Evolutionary conservation across 768 basidiomycete genomes (phyloP).

Genomic region (Leccinellum luteum): DNA sequence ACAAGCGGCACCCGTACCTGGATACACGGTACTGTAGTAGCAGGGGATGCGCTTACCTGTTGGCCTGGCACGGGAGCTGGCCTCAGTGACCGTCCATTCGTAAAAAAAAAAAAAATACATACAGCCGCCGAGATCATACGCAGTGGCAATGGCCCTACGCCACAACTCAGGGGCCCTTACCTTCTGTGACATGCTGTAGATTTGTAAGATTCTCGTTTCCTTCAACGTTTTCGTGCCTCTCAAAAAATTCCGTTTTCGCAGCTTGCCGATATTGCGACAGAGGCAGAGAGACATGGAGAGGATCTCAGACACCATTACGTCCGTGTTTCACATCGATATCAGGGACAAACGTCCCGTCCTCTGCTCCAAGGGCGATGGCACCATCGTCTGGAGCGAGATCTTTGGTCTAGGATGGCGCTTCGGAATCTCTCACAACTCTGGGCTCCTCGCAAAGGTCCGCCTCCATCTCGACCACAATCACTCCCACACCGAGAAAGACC

Average conservation of each 20-base stretch:
- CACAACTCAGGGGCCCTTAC: not conserved
- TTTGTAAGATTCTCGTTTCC: not conserved
- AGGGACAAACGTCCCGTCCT: constrained; percentile 18
- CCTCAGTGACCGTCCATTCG: not conserved
- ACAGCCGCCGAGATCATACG: no score
- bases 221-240: not conserved
- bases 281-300: constrained; percentile 15
- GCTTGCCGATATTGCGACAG: not conserved
- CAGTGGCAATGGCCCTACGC: no score
- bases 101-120: not conserved
- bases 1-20: not conserved
- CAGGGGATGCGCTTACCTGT: not conserved
- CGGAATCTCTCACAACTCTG: constrained; percentile 19
- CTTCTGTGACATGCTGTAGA: constrained; percentile 5
- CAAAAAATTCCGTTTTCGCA: not conserved
- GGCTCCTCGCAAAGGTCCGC: constrained; percentile 25
- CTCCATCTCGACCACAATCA: constrained; percentile 30
- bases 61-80: not conserved
- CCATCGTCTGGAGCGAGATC: constrained; percentile 23
- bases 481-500: constrained; percentile 19
- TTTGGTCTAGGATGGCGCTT: constrained; percentile 31
- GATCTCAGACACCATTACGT: constrained; percentile 23
- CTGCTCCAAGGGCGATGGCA: constrained; percentile 5
- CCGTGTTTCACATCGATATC: constrained; percentile 25
- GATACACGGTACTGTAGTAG: not conserved